Evolutionary conservation across 179 eudicot genomes (phyloP), one percentile per base, ranked within the genome.

Genomic region (Carnegiea gigantea): DNA sequence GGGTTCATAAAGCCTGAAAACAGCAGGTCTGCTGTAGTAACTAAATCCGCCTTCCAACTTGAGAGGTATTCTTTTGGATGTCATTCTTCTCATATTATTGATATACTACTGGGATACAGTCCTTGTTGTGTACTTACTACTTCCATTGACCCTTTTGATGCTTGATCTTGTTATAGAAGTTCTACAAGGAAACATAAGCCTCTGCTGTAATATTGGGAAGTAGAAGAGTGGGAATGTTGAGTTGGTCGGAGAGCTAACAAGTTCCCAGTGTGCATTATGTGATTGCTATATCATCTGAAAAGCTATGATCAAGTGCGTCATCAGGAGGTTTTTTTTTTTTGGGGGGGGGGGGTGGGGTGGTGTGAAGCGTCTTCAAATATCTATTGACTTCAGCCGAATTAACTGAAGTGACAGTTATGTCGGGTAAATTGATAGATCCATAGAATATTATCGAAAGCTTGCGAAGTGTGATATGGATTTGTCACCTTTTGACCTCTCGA

Each of bases 1-100:
- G 99, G 98, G 74, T 94, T 92, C 80, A 90, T 92, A 20, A 94
- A 92, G 88, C 89, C 88, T 23, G 98, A 94, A 78, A 82, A 75
- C 73, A 80, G 80, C 82, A 85, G 80, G 73, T 81, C 92, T 78
- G 89, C 90, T 43, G 98, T 73, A 91, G 89, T 76, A 88, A 85
- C 84, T 60, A 92, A 86, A 77, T 88, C 97, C 1, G 83, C 90
- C 28, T 78, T 83, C 77, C 92, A 89, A 86, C 79, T 43, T 14
- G 97, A 96, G 85, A 93, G 97, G 99, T 95, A 88, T 53, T 82
- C 13, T 5, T 77, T 48, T 70, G 21, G 53, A 64, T 23, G 23
- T 70, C 23, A 4, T 3, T 43, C 49, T 57, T 28, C 36, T 68
- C 18, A 53, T 75, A 65, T 53, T 23, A 23, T 53, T 36, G 30